A percentile compares a stretch with the other conserved stretches of the same genome.
phyloP scores from a whole-genome alignment of 1,284 basidiomycete species.

The Cryptococcus floricola region DNA sequence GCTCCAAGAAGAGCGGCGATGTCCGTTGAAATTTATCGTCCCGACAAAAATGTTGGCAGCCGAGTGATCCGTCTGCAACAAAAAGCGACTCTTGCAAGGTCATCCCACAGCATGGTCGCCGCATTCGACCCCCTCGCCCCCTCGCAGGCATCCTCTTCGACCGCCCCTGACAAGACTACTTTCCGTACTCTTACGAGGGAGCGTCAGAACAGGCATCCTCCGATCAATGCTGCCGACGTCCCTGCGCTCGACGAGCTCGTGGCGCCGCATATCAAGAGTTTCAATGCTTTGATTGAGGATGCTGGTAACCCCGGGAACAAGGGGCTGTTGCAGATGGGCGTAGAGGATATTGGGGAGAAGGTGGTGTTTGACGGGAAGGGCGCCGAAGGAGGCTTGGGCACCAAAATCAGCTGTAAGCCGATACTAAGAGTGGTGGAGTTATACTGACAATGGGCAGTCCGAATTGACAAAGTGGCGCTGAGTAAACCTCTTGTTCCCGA shows the following conservation, averaged over 20 bases:
- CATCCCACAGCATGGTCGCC: conserved; percentile 9
- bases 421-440: neutral
- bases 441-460: conserved; percentile 56
- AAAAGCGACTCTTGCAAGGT: neutral
- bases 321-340: conserved; percentile 73
- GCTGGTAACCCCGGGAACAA: conserved; percentile 60
- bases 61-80: neutral
- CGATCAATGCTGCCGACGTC: conserved; percentile 64
- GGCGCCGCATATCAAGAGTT: conserved; percentile 89
- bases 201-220: conserved; percentile 73
- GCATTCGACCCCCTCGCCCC: conserved; percentile 44
- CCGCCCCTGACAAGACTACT: conserved; percentile 34
- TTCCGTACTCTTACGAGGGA: conserved; percentile 87
- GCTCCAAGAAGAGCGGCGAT: too few relatives aligned
- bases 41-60: neutral
- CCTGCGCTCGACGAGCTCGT: conserved; percentile 90
- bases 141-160: conserved; percentile 27
- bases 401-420: conserved; percentile 69
- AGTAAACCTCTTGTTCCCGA: conserved; percentile 84
- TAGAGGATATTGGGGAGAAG: conserved; percentile 82
- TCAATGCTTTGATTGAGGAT: conserved; percentile 89
- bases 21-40: neutral
- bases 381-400: conserved; percentile 65
- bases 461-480: conserved; percentile 83
- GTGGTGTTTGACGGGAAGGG: conserved; percentile 78